Base-by-base conservation (phyloP, 2,329 filamentous ascomycete genomes). In the Fusarium pseudoanthophilum region DNA sequence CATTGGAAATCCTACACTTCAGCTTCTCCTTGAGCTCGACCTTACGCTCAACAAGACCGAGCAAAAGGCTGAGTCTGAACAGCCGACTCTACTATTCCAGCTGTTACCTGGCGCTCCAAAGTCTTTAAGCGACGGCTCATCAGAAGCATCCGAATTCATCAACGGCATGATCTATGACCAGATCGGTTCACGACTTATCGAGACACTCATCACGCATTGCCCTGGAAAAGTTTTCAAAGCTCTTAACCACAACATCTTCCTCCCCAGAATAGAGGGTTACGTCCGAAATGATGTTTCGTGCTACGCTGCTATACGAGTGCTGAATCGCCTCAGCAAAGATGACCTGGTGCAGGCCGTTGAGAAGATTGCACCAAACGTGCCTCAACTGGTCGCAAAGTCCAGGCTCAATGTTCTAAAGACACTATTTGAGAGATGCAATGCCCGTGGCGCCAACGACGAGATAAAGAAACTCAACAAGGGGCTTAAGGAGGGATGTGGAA, bases 181-280 rank as follows among this genome's bases (percentile, higher is more conserved):
- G 4, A 92, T 98, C 58, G 96, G 96, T 21, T 98, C 95, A 7
- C 92, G 95, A 49, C 87, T 99, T 4, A 87, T 98, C 28, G 96
- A 99, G 83, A 94, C 92, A 1, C 92, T 99, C 71, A 89, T 98
- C 72, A 89, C 91, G 32, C 88, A 92, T 79, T 90, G 92, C 21
- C 95, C 96, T 0, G 95, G 93, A 48, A 97, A 96, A 82, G 84
- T 95, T 39, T 99, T 98, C 89, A 98, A 97, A 82, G 89, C 90
- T 20, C 87, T 99, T 11, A 95, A 97, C 83, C 90, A 88, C 65
- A 91, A 92, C 74, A 90, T 95, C 73, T 93, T 98, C 82, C 92
- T 92, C 69, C 91, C 92, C 20, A 90, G 94, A 32, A 92, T 98
- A 77, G 91, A 91, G 28, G 93, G 90, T 43, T 88, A 97, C 67